Percentiles rank a stretch among this genome's conserved stretches.
Conservation (phyloP, 2,329 filamentous ascomycete species). For the Scedosporium minutisporum region DNA sequence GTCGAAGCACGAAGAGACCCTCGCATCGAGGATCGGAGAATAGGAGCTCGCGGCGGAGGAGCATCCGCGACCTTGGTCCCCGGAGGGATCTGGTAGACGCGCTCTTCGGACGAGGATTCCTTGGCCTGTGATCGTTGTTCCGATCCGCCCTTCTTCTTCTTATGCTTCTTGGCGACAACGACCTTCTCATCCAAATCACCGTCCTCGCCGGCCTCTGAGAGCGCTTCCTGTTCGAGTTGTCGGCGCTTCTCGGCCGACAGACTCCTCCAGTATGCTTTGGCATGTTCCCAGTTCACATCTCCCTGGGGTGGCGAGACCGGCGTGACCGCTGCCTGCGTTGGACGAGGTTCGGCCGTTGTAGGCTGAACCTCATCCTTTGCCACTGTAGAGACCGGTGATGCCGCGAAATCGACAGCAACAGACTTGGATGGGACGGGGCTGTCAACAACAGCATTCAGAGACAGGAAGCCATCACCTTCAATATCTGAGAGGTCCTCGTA, state of each 20-base stretch:
- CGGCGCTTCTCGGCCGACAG: slow-evolving; percentile 53
- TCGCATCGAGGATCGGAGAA: neutral
- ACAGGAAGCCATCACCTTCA: slow-evolving; percentile 59
- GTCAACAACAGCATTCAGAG: slow-evolving; percentile 62
- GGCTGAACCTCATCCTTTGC: slow-evolving; percentile 9
- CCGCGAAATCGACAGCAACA: neutral
- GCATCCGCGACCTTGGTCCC: slow-evolving; percentile 18
- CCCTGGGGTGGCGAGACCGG: slow-evolving; percentile 5
- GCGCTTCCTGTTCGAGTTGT: slow-evolving; percentile 48
- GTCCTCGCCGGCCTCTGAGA: slow-evolving; percentile 42
- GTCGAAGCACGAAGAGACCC: neutral
- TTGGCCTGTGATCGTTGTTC: slow-evolving; percentile 21
- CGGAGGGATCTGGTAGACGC: slow-evolving; percentile 30
- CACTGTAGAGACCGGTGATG: neutral
- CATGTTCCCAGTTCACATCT: slow-evolving; percentile 52
- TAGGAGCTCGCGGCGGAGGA: neutral
- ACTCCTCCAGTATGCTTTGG: slow-evolving; percentile 61
- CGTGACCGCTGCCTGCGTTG: neutral
- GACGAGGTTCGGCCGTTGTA: neutral
- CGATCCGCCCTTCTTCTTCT: slow-evolving; percentile 25
- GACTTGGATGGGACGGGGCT: slow-evolving; percentile 31
- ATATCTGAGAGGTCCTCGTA: slow-evolving; percentile 61
- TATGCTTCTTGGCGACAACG: slow-evolving; percentile 16
- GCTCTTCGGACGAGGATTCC: slow-evolving; percentile 12
- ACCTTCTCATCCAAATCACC: slow-evolving; percentile 29